Conservation (phyloP, 2,329 filamentous ascomycete genomes). For the Monilinia vaccinii-corymbosi region DNA sequence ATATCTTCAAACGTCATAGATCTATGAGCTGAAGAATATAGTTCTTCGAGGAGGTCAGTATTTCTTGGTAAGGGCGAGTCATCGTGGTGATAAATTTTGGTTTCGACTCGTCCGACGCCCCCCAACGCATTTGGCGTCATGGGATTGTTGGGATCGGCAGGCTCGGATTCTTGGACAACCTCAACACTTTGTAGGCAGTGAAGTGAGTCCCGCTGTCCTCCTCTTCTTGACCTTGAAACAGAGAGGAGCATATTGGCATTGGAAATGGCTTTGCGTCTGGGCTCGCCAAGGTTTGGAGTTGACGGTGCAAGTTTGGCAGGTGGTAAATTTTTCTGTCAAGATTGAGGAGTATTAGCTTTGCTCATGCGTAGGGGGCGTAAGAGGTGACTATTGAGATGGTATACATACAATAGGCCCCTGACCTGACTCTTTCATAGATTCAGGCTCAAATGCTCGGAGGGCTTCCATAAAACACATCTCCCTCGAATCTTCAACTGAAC, state of each 20-base stretch:
- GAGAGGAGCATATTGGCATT: neutral
- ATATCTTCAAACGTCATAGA: neutral
- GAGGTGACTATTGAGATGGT: neutral
- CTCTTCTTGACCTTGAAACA: neutral
- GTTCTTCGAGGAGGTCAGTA: neutral
- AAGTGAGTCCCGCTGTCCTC: neutral
- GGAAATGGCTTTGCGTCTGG: neutral
- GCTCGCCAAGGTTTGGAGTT: neutral
- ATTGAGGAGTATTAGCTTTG: neutral
- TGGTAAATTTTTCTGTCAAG: neutral
- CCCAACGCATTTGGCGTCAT: neutral
- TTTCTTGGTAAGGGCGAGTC: neutral
- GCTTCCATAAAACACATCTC: constrained; percentile 2
- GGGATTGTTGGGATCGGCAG: neutral
- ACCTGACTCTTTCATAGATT: neutral
- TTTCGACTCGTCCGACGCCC: neutral
- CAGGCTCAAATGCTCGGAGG: neutral
- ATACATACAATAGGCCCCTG: neutral
- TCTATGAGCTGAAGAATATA: neutral
- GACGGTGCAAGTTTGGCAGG: neutral
- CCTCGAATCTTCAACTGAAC: neutral
- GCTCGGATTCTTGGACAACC: neutral
- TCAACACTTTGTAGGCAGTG: neutral
- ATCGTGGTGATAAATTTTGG: neutral
- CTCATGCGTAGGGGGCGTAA: neutral